Evolutionary conservation across 306 rosid species (phyloP), one percentile per base, ranked within the genome.

Genomic region (Casuarina glauca): DNA sequence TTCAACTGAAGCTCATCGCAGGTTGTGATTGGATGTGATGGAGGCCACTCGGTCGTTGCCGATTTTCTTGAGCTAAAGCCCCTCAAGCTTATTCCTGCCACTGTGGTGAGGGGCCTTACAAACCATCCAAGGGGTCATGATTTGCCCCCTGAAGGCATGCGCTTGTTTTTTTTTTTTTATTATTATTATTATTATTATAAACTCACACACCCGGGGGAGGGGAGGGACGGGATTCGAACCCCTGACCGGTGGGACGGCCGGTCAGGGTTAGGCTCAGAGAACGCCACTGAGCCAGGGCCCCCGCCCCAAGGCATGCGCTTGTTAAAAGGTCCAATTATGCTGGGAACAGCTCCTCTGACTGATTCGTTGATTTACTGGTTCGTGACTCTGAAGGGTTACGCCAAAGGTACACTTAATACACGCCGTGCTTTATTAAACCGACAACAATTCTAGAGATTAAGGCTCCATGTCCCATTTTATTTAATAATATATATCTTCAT

Each of bases 11-110:
- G 41, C 64, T 53, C 39, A 20, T 9, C 19, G 19, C 74, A 89
- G 88, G 81, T 81, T 76, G 83, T 90, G 36, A 77, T 87, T 55
- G 91, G 94, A 77, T 90, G 91, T 57, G 91, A 90, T 77, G 94
- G 94, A 36, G 85, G 85, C 63, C 80, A 80, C 75, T 87, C 91
- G 4, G 38, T 38, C 1, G 76, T 84, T 41, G 87, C 84, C 13
- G 83, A 66, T 52, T 79, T 80, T 68, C 69, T 87, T 13, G 81
- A 78, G 74, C 62, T 86, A 61, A 70, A 86, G 6, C 50, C 71
- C 8, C 36, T 5, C 15, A 73, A 78, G 45, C 35, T 52, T 2
- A 82, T 78, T 70, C 38, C 66, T 0, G 80, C 80, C 26, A n/a
- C 63, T 45, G 90, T n/a, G 46, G 82, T 84, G 4, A 74, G 94